Percentiles rank a stretch among this genome's conserved stretches.
Evolutionary conservation across 2,329 filamentous ascomycete species (phyloP).

Genomic region (Colletotrichum orchidophilum): DNA sequence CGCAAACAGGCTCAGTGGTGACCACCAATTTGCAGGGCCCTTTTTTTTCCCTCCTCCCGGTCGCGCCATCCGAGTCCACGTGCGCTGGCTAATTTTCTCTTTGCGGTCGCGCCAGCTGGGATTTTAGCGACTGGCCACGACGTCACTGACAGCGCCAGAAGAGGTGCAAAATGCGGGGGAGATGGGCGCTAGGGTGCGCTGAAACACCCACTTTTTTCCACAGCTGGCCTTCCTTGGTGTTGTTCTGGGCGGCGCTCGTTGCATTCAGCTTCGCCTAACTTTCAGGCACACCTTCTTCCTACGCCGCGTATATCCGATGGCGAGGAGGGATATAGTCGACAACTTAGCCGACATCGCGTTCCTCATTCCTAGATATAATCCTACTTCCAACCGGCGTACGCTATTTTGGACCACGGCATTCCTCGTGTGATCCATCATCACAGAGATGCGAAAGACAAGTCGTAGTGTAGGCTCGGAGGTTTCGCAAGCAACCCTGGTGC

Average conservation of each 20-base stretch:
- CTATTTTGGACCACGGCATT: no score
- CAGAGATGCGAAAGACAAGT: no score
- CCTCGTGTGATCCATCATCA: no score
- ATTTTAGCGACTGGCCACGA: conserved; percentile 23
- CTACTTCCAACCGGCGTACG: no score
- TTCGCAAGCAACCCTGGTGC: no score
- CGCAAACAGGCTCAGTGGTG: no score
- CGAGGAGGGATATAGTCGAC: no score
- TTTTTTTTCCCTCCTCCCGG: neutral
- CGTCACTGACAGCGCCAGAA: conserved; percentile 20
- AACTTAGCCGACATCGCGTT: neutral
- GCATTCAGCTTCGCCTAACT: neutral
- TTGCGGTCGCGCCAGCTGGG: conserved; percentile 2
- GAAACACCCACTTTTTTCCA: conserved; percentile 19
- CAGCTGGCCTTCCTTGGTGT: neutral
- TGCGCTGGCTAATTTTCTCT: conserved; percentile 24
- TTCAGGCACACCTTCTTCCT: neutral
- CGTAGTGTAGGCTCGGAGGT: no score
- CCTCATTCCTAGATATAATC: no score
- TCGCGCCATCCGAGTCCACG: conserved; percentile 24
- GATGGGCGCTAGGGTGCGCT: conserved; percentile 14
- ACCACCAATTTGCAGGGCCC: conserved; percentile 1
- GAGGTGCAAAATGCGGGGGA: conserved; percentile 32
- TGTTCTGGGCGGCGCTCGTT: neutral
- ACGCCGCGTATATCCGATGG: neutral